Evolutionary conservation across 208 protist species (phyloP).

Genomic region (Trypanosoma melophagium): DNA sequence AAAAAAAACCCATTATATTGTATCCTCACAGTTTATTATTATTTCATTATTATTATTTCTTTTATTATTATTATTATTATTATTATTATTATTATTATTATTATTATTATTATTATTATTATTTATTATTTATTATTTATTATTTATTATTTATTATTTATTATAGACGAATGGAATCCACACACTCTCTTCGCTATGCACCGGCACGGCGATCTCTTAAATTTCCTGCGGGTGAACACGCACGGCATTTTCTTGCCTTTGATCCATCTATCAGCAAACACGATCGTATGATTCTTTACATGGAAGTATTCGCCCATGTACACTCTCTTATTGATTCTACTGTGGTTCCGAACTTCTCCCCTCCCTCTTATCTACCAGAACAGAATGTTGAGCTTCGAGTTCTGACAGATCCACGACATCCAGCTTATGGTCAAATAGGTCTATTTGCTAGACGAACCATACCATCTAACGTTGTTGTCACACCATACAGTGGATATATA

Average conservation of each 20-base stretch:
- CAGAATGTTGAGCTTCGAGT: conserved; percentile 81
- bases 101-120: too few relatives aligned
- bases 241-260: conserved; percentile 77
- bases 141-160: conserved; percentile 3
- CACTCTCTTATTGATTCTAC: conserved; percentile 39
- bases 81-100: too few relatives aligned
- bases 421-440: conserved; percentile 84
- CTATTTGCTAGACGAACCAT: conserved; percentile 77
- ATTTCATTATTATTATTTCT: too few relatives aligned
- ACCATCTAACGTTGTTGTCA: conserved; percentile 70
- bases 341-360: conserved; percentile 39
- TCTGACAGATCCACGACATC: conserved; percentile 71
- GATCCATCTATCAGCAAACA: conserved; percentile 69
- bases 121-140: too few relatives aligned
- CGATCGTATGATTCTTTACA: conserved; percentile 66
- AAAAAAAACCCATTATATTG: too few relatives aligned
- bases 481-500: conserved; percentile 80
- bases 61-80: too few relatives aligned
- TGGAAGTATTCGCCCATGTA: conserved; percentile 60
- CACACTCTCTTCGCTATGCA: conserved; percentile 33
- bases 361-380: conserved; percentile 60
- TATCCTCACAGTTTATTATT: too few relatives aligned
- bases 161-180: conserved; percentile 16
- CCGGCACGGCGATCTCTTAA: conserved; percentile 76
- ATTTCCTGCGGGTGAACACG: conserved; percentile 47